Evolutionary conservation across 352 stramenopile genomes (phyloP), one percentile per base, ranked within the genome.

Genomic region (Globisporangium viniferum): DNA sequence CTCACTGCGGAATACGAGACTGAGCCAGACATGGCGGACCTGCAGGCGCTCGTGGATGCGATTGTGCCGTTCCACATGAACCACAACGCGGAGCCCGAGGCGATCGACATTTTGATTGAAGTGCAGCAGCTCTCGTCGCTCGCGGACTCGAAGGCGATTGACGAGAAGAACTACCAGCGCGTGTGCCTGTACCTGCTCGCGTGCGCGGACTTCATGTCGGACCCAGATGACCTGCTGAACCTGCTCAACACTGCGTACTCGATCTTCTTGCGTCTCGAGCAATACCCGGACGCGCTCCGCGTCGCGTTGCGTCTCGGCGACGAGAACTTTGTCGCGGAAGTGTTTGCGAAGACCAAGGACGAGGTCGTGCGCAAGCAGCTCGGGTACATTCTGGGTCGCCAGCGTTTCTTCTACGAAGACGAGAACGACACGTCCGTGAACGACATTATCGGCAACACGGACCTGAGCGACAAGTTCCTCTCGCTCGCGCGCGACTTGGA

Each of bases 51-150:
- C 67, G 97, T 99, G 58, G 93, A 99, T 78, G 94, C 97, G 14
- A 99, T 99, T 74, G 96, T 99, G 63, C 97, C 97, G 3, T 99
- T 99, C 83, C 97, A 99, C 87, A 97, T 99, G 76, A 82, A 97
- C 70, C 98, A 99, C 83, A 99, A 99, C 76, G 97, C 98, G 5
- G 97, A 99, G 78, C 96, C 97, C 0, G 98, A 99, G 84, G 98
- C 98, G 24, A 96, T 99, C 44, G 98, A 99, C 79, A 95, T 99
- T 31, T 82, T 99, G 55, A 97, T 99, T 70, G 98, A 99, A 87
- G 97, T 99, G 39, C 96, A 99, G 78, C 83, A 98, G 71, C 86
- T 99, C 10, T 77, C 91, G 56, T 98, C 98, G 73, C 81, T 99
- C 44, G 80, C 99, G n/a, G 75, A 94, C 14, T 89, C 96, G 22